These are phyloP conservation scores for Auxenochlorella pyrenoidosa DNA, from an alignment of 139 green algal species.

Conservation along the genomic window DNA sequence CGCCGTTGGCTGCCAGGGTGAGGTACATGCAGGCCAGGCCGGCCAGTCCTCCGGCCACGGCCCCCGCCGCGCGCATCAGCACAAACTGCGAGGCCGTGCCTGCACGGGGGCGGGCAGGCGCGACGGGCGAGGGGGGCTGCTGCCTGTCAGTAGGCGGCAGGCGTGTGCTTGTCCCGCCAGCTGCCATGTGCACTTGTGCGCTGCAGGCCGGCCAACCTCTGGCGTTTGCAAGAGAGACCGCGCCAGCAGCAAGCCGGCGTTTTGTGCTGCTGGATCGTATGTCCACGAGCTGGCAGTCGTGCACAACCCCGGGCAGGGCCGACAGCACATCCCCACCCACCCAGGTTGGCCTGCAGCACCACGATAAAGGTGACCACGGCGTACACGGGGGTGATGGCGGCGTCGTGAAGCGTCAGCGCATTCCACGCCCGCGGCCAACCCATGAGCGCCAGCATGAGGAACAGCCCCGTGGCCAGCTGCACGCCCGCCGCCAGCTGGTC, in stretches of 20 bases:
- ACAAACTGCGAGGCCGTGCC: conserved; percentile 33
- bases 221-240: no score
- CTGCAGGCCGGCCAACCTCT: neutral
- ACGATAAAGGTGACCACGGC: conserved; percentile 35
- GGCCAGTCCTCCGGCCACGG: conserved; percentile 14
- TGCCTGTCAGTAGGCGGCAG: no score
- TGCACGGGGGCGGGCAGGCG: neutral
- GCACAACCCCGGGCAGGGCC: no score
- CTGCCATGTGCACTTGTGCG: neutral
- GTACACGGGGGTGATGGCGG: conserved; percentile 32
- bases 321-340: neutral
- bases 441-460: conserved; percentile 24
- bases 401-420: conserved; percentile 12
- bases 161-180: no score
- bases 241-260: no score
- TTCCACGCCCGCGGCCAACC: conserved; percentile 13
- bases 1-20: conserved; percentile 35
- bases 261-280: no score
- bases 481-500: conserved; percentile 15
- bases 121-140: no score
- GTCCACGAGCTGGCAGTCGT: no score
- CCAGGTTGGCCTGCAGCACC: conserved; percentile 44
- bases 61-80: conserved; percentile 27
- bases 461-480: conserved; percentile 6
- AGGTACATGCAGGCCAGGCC: conserved; percentile 35